phyloP scores from a whole-genome alignment of 2,329 filamentous ascomycete species.

The Orbilia oligospora region DNA sequence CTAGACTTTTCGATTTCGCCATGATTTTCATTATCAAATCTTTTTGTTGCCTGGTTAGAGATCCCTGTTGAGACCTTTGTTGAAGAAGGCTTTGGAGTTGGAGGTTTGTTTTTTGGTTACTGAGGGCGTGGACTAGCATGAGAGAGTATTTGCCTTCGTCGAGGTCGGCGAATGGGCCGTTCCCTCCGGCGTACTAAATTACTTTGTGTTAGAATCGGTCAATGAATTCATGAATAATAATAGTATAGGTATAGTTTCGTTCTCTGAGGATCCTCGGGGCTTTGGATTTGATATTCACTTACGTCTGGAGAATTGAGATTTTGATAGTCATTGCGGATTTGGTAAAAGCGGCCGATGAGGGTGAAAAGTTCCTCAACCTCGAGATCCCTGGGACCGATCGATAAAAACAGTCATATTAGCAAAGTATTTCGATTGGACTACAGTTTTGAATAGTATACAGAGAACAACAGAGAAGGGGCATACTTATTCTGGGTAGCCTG shows the following conservation, averaged over 20 bases:
- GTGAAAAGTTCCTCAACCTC: constrained; percentile 33
- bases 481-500: constrained; percentile 40
- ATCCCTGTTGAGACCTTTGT: constrained; percentile 1
- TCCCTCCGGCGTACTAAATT: constrained; percentile 29
- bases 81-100: constrained; percentile 9
- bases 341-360: constrained; percentile 43
- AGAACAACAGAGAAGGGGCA: too few species aligned
- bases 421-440: too few species aligned
- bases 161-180: constrained; percentile 34
- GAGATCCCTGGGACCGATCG: constrained; percentile 21
- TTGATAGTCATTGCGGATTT: constrained; percentile 43
- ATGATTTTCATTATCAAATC: not conserved
- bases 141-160: constrained; percentile 48
- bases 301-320: constrained; percentile 35
- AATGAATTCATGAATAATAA: too few species aligned
- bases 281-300: not conserved
- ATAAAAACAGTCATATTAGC: too few species aligned
- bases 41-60: constrained; percentile 19
- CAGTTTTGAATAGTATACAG: too few species aligned
- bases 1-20: constrained; percentile 20
- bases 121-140: constrained; percentile 38
- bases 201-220: too few species aligned
- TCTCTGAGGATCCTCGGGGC: not conserved
- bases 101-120: not conserved
- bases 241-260: too few species aligned